Conservation (phyloP, 805 yeast genomes). For the Ascoidea asiatica region DNA sequence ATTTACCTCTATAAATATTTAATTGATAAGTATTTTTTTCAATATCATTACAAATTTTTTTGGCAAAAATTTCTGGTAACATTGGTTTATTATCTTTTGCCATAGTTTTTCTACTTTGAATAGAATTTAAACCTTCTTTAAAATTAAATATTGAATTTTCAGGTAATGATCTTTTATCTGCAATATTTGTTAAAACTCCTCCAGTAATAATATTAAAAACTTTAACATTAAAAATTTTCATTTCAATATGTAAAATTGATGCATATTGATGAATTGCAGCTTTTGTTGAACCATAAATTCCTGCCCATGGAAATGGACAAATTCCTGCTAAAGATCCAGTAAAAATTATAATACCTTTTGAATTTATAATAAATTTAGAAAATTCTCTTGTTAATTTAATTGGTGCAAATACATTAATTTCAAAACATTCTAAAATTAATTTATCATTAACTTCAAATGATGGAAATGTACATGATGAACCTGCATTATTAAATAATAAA, state of each 20-base stretch:
- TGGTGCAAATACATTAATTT: conserved; percentile 62
- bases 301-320: conserved; percentile 57
- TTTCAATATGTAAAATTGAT: conserved; percentile 44
- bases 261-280: conserved; percentile 72
- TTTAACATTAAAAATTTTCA: conserved; percentile 59
- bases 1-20: conserved; percentile 43
- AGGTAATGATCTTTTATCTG: conserved; percentile 50
- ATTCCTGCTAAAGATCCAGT: conserved; percentile 65
- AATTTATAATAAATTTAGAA: conserved; percentile 38
- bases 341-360: conserved; percentile 57
- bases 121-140: conserved; percentile 36
- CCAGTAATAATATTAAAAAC: conserved; percentile 66
- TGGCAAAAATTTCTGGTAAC: conserved; percentile 44
- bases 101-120: conserved; percentile 42
- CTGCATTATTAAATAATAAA: conserved; percentile 63
- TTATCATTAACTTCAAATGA: conserved; percentile 54
- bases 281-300: conserved; percentile 53
- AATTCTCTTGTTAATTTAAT: conserved; percentile 50
- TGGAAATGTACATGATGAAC: conserved; percentile 60
- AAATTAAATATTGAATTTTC: conserved; percentile 36
- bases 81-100: conserved; percentile 47
- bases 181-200: conserved; percentile 60
- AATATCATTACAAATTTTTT: conserved; percentile 38
- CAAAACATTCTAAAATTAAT: conserved; percentile 33
- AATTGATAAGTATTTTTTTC: conserved; percentile 24